Percentiles rank a stretch among this genome's conserved stretches.
Evolutionary conservation across 352 stramenopile species (phyloP).

Genomic region (Phytopythium vexans): DNA sequence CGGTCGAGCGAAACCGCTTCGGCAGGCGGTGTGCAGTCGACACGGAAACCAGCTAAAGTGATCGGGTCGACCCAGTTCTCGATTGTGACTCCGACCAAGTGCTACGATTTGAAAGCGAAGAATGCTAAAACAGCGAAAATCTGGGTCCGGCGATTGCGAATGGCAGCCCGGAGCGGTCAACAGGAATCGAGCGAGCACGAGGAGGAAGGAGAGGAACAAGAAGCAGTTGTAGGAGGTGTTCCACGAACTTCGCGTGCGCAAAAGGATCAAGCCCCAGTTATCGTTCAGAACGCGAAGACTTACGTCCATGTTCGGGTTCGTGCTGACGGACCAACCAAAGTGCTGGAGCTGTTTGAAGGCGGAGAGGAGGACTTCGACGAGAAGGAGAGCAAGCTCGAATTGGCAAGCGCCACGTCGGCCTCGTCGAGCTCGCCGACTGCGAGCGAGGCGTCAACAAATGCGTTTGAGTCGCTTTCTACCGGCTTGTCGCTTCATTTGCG

Average conservation of each 20-base stretch:
- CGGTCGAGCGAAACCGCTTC: conserved; percentile 21
- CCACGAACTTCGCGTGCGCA: conserved; percentile 2
- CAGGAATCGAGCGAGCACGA: not conserved
- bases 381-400: conserved; percentile 71
- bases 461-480: conserved; percentile 62
- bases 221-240: not conserved
- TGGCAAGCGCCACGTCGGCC: conserved; percentile 60
- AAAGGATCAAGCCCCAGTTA: not conserved
- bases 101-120: conserved; percentile 83
- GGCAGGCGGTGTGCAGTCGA: conserved; percentile 22
- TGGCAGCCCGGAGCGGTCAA: conserved; percentile 36
- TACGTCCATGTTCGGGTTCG: conserved; percentile 84
- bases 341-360: conserved; percentile 89
- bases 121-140: conserved; percentile 61
- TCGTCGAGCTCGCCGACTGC: conserved; percentile 65
- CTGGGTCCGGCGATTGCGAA: conserved; percentile 67
- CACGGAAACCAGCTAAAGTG: conserved; percentile 14
- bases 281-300: conserved; percentile 79
- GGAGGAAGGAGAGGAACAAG: not conserved
- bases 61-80: conserved; percentile 78
- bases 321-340: conserved; percentile 87
- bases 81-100: conserved; percentile 84
- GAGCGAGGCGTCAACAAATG: conserved; percentile 75
- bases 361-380: conserved; percentile 85
- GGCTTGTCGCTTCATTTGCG: conserved; percentile 68